A percentile compares a stretch with the other conserved stretches of the same genome.
Conservation (phyloP, 495 filamentous ascomycete genomes). For the Penicillium crystallinum region DNA sequence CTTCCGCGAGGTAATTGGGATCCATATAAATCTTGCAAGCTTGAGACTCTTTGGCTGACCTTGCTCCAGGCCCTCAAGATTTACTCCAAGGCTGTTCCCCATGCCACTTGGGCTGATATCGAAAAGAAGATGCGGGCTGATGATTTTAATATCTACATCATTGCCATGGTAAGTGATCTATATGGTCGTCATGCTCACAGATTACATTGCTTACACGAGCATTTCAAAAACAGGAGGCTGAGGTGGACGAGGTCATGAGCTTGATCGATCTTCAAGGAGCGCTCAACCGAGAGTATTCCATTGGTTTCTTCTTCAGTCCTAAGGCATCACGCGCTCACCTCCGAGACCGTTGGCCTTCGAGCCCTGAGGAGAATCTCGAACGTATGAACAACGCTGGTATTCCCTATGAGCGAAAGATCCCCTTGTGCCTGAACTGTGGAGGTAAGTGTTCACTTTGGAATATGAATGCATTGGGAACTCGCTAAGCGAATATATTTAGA, state of each 20-base stretch:
- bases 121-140: constrained; percentile 68
- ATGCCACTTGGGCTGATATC: constrained; percentile 62
- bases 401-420: constrained; percentile 57
- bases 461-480: neutral
- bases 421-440: constrained; percentile 66
- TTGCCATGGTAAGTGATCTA: constrained; percentile 53
- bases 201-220: neutral
- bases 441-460: constrained; percentile 32
- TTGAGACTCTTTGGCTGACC: constrained; percentile 16
- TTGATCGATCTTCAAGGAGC: constrained; percentile 84
- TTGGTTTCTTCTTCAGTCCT: constrained; percentile 60
- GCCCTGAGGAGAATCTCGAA: constrained; percentile 63
- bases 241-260: constrained; percentile 55
- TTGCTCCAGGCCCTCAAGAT: constrained; percentile 50
- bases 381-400: constrained; percentile 71
- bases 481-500: constrained; percentile 34
- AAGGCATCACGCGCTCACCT: constrained; percentile 60
- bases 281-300: constrained; percentile 65
- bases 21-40: neutral
- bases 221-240: constrained; percentile 43
- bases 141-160: constrained; percentile 60
- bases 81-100: constrained; percentile 69
- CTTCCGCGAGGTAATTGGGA: constrained; percentile 58
- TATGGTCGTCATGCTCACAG: neutral
- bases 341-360: constrained; percentile 58